These are phyloP conservation scores for Combretum micranthum DNA, from an alignment of 345 rosid species.

Conservation along the genomic window DNA sequence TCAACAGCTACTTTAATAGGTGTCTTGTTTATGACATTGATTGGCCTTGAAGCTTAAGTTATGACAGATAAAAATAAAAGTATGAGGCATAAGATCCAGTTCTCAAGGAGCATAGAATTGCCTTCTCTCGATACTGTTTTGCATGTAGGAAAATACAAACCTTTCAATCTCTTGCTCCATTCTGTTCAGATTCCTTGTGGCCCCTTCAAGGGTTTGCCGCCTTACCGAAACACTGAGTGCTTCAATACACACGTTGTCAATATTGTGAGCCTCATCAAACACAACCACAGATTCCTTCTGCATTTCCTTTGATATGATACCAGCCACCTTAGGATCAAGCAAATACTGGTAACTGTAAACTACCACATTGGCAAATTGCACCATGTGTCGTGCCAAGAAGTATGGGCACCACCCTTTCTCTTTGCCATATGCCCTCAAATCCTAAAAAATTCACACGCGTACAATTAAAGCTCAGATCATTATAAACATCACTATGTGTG, in stretches of 20 bases:
- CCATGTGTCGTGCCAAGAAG: constrained; percentile 90
- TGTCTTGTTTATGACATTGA: no score
- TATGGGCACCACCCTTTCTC: constrained; percentile 91
- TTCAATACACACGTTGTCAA: constrained; percentile 95
- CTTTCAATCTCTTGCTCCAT: constrained; percentile 80
- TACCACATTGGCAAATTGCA: constrained; percentile 84
- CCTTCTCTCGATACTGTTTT: no score
- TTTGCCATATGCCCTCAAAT: constrained; percentile 80
- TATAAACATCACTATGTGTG: no score
- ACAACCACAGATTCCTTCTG: constrained; percentile 93
- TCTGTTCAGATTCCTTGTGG: constrained; percentile 71
- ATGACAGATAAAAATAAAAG: no score
- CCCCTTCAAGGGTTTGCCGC: constrained; percentile 90
- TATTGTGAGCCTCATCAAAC: constrained; percentile 97
- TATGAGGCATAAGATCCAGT: no score
- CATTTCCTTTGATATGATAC: constrained; percentile 93
- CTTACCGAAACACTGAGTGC: constrained; percentile 94
- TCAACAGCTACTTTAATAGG: no score
- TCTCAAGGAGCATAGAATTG: not conserved
- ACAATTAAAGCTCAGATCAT: no score
- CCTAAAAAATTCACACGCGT: constrained; percentile 28
- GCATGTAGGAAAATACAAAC: constrained; percentile 25
- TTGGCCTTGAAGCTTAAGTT: no score
- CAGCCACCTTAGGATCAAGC: constrained; percentile 98
- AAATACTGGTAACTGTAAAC: constrained; percentile 96